Percentiles rank a stretch among this genome's conserved stretches.
Evolutionary conservation across 164 flowering plant species (phyloP).

Genomic region (Nymphaea thermarum): DNA sequence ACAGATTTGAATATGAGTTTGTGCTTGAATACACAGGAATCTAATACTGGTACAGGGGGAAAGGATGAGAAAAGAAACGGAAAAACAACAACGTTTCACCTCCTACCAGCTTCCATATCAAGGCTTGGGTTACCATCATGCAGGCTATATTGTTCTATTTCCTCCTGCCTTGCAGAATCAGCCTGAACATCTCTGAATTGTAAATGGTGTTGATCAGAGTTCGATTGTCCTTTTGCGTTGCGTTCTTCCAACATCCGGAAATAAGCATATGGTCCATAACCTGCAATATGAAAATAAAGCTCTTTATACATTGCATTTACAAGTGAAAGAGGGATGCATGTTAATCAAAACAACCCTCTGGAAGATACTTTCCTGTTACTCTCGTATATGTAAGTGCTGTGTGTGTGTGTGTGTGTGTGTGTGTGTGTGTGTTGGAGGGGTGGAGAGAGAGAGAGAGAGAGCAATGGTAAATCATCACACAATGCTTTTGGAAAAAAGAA

Average conservation of each 20-base stretch:
- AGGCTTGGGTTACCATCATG: conserved; percentile 17
- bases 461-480: neutral
- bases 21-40: too few relatives aligned
- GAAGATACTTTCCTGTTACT: neutral
- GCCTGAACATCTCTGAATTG: conserved; percentile 24
- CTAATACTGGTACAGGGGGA: neutral
- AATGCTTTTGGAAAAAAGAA: neutral
- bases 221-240: conserved; percentile 14
- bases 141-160: conserved; percentile 1
- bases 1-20: too few relatives aligned
- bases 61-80: neutral
- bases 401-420: too few relatives aligned
- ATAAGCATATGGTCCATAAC: conserved; percentile 24
- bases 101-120: conserved; percentile 22
- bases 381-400: neutral
- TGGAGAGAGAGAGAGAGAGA: neutral
- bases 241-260: conserved; percentile 35
- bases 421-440: too few relatives aligned
- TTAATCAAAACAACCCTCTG: neutral
- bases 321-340: neutral
- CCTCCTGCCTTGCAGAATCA: conserved; percentile 16
- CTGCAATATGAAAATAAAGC: conserved; percentile 1
- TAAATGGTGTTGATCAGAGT: conserved; percentile 8
- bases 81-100: neutral
- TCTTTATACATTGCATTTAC: neutral